These are phyloP conservation scores for Aspergillus sp. DNA, from an alignment of 2,329 filamentous ascomycete species.

Conservation along the genomic window DNA sequence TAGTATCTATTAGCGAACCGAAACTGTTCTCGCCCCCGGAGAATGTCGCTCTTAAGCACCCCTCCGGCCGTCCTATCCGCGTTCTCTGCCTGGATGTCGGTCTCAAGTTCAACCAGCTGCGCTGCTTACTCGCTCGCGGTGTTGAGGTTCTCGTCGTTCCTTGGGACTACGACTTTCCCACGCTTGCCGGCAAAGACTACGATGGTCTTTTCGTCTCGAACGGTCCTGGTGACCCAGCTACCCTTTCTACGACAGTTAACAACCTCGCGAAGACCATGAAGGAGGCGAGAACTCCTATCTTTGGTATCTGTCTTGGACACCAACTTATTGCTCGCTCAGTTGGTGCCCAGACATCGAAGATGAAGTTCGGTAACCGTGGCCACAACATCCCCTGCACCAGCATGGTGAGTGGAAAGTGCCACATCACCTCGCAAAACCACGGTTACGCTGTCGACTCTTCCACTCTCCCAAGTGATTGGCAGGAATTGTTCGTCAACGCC, in stretches of 20 bases:
- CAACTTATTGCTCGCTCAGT: slow-evolving; percentile 87
- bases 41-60: slow-evolving; percentile 73
- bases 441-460: slow-evolving; percentile 87
- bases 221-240: slow-evolving; percentile 90
- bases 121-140: slow-evolving; percentile 86
- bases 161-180: slow-evolving; percentile 90
- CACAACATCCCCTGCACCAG: slow-evolving; percentile 98
- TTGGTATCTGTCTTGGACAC: slow-evolving; percentile 94
- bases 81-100: slow-evolving; percentile 94
- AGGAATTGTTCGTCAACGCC: slow-evolving; percentile 94
- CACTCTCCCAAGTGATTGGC: slow-evolving; percentile 76
- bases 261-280: slow-evolving; percentile 75
- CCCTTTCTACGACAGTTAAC: slow-evolving; percentile 73
- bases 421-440: slow-evolving; percentile 99
- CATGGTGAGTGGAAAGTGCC: slow-evolving; percentile 91
- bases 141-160: slow-evolving; percentile 93
- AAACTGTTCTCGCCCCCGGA: slow-evolving; percentile 79
- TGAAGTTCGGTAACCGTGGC: slow-evolving; percentile 99
- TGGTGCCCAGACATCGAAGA: slow-evolving; percentile 83
- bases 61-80: slow-evolving; percentile 81
- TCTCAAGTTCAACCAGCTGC: slow-evolving; percentile 96
- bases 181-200: slow-evolving; percentile 75
- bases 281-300: slow-evolving; percentile 80
- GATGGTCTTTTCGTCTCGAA: slow-evolving; percentile 98
- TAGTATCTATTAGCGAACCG: slow-evolving; percentile 85